Base-by-base conservation (phyloP, 192 early-diverging fungal genomes). In the Gamsiella multidivaricata region DNA sequence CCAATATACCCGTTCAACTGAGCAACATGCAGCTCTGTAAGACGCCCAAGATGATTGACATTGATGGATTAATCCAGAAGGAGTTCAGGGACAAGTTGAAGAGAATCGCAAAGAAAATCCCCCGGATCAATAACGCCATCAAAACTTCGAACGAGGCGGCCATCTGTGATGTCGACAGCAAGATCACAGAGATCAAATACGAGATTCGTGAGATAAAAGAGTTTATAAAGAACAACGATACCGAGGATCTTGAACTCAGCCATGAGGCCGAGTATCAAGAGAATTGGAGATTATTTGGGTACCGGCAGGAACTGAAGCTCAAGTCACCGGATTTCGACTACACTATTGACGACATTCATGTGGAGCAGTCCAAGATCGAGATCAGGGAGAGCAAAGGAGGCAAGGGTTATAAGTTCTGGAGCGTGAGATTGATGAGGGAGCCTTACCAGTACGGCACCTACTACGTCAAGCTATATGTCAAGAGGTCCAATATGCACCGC, bases 381-480 rank as follows among this genome's bases (percentile, higher is more conserved):
- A 20, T 62, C 47, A 51, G 36, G 20, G 29, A 50, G n/a, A 18
- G 5, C 9, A 5, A 32, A 34, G 60, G 60, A 39, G 60, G 60
- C 3, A 23, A 7, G 12, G 60, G 60, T 15, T 18, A 31, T 50
- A 32, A 50, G 3, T 32, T 20, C 32, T 62, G 60, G 60, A 32
- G 33, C 5, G 46, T 50, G 17, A 34, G 8, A 6, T 0, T 62
- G 5, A 51, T 43, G 37, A 12, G 60, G 25, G 3, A 50, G 1
- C 32, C 50, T 31, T 62, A 11, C 46, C 5, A 23, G 8, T 5
- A 31, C 5, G 60, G 60, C 10, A 9, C 18, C 5, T 62, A 47
- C 23, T 29, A 51, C 33, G 60, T 36, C 60, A 62, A 62, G 47
- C 22, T 62, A 29, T 62, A 62, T 20, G 47, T 25, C 10, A 62